Evolutionary conservation across 1,284 basidiomycete species (phyloP), one percentile per base, ranked within the genome.

Genomic region (Boletus semigastroideus): DNA sequence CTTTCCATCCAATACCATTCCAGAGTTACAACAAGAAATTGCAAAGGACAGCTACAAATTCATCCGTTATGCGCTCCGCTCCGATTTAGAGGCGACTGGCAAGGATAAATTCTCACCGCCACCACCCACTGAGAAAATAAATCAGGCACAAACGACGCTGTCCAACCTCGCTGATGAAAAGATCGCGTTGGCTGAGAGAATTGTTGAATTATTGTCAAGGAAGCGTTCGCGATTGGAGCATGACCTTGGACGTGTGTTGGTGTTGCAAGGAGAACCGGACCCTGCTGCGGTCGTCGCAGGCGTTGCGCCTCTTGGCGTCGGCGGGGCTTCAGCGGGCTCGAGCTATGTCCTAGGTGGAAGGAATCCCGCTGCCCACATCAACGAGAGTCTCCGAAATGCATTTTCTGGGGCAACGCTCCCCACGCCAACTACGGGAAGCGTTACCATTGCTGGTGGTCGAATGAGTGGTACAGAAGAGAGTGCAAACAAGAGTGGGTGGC

Each of bases 1-100:
- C 28, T 46, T 17, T 12, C 33, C 19, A 11, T 16, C 40, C 37
- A 22, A 53, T 33, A 1, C n/a, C 11, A 13, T 17, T 33, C 14
- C 42, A 84, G 82, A 83, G 33, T 61, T 85, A 19, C 73, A 76
- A 50, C 75, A 78, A 56, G 80, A 83, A 45, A 78, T 83, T 37
- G 71, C 77, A 43, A 78, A 74, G 58, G 80, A 83, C 48, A 74
- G 75, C 37, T 65, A 76, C 33, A 77, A 73, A 58, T 83, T 78
- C 63, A 75, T 83, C 53, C 78, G 78, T 38, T 74, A 80, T 60
- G 72, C 76, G 4, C 62, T 78, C 38, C 75, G 74, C 46, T 52
- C 61, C 40, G 71, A 67, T 43, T 31, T 42, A 8, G 71, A 63
- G n/a, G 42, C 27, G 16, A 28, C 37, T 28, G 33, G 43, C 49